A percentile compares a stretch with the other conserved stretches of the same genome.
These are phyloP conservation scores for Ceratocystis colombiana DNA, from an alignment of 2,329 filamentous ascomycete species.

Conservation along the genomic window DNA sequence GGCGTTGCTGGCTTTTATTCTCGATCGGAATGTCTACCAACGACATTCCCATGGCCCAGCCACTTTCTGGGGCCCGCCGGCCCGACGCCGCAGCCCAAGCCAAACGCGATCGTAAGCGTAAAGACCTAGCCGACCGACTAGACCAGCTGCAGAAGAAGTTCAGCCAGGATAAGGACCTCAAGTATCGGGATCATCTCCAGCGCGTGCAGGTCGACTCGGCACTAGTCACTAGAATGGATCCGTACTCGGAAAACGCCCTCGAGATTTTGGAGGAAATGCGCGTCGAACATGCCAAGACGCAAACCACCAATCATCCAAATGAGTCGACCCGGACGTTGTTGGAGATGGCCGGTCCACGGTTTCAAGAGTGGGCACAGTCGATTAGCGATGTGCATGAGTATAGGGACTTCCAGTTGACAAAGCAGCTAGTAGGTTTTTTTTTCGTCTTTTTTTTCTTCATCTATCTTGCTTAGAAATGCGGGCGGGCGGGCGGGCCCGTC, in stretches of 20 bases:
- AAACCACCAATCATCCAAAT: constrained; percentile 34
- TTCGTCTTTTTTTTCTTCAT: background rate
- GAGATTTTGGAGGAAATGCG: constrained; percentile 59
- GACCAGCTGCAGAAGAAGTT: constrained; percentile 67
- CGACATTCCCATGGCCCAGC: constrained; percentile 29
- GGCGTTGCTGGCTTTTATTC: constrained; percentile 13
- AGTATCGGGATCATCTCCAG: constrained; percentile 81
- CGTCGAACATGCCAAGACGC: constrained; percentile 43
- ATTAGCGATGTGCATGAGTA: constrained; percentile 83
- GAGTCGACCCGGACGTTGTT: constrained; percentile 47
- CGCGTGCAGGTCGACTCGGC: constrained; percentile 87
- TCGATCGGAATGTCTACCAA: constrained; percentile 34
- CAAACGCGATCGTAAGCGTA: constrained; percentile 84
- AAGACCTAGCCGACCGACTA: constrained; percentile 69
- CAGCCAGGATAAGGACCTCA: constrained; percentile 66
- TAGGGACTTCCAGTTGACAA: constrained; percentile 70
- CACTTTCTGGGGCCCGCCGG: constrained; percentile 31
- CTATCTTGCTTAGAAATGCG: background rate
- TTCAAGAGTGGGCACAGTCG: constrained; percentile 73
- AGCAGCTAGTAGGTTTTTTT: constrained; percentile 58
- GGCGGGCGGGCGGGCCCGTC: too few relatives aligned
- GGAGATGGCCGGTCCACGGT: constrained; percentile 71
- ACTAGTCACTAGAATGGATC: constrained; percentile 74
- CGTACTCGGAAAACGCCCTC: constrained; percentile 62
- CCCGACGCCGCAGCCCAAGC: constrained; percentile 45